Conservation (phyloP, 1,284 basidiomycete species). For the Boletus smithii region DNA sequence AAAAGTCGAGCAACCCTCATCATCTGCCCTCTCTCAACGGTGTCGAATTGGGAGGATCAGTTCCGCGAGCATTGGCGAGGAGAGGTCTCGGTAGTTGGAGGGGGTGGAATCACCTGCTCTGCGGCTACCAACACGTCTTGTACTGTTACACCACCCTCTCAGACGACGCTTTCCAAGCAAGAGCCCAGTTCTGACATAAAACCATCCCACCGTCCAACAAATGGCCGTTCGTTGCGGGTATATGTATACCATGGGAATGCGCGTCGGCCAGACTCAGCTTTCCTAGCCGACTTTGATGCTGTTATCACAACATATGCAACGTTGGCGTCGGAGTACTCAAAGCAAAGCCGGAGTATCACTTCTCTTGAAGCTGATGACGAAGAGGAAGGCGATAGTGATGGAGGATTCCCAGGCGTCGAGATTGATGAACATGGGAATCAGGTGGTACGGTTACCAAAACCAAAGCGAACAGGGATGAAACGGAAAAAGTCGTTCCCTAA, state of each 20-base stretch:
- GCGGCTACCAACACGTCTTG: slow-evolving; percentile 30
- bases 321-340: slow-evolving; percentile 91
- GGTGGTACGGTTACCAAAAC: slow-evolving; percentile 50
- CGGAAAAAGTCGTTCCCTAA: slow-evolving; percentile 61
- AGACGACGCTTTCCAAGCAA: slow-evolving; percentile 31
- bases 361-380: slow-evolving; percentile 60
- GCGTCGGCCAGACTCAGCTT: slow-evolving; percentile 80
- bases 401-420: slow-evolving; percentile 54
- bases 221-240: slow-evolving; percentile 66
- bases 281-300: slow-evolving; percentile 91
- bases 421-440: slow-evolving; percentile 68
- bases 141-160: slow-evolving; percentile 21
- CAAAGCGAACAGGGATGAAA: slow-evolving; percentile 61
- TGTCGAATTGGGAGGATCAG: slow-evolving; percentile 99
- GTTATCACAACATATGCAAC: slow-evolving; percentile 98
- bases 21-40: slow-evolving; percentile 93
- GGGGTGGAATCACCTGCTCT: slow-evolving; percentile 43
- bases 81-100: slow-evolving; percentile 78
- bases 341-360: slow-evolving; percentile 69
- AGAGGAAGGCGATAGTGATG: slow-evolving; percentile 68
- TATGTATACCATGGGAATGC: slow-evolving; percentile 96
- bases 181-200: slow-evolving; percentile 39
- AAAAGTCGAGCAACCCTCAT: slow-evolving; percentile 92
- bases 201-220: slow-evolving; percentile 36
- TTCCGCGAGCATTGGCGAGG: slow-evolving; percentile 94